A percentile compares a stretch with the other conserved stretches of the same genome.
Conservation (phyloP, 169 alveolate species). For the Cryptosporidium tyzzeri region DNA sequence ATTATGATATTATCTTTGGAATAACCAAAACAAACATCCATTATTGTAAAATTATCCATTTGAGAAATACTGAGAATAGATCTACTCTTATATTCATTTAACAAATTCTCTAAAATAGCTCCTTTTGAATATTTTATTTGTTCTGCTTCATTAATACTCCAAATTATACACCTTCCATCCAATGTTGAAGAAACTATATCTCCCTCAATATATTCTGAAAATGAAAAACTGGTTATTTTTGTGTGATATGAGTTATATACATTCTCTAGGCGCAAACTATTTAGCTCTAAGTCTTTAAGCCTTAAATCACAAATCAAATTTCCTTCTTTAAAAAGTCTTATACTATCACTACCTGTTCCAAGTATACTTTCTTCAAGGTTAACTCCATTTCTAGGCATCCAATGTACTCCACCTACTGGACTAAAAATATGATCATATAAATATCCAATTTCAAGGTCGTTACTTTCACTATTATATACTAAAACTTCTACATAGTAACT, state of each 20-base stretch:
- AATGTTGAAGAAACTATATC: conserved; percentile 41
- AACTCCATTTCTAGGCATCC: conserved; percentile 58
- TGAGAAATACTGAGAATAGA: conserved; percentile 6
- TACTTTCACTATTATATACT: conserved; percentile 10
- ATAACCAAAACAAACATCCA: conserved; percentile 70
- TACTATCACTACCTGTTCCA: conserved; percentile 62
- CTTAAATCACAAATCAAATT: conserved; percentile 47
- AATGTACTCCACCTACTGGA: conserved; percentile 70
- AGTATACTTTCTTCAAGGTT: conserved; percentile 31
- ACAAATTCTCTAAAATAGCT: not conserved
- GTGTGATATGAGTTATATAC: conserved; percentile 21
- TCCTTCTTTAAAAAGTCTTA: conserved; percentile 44
- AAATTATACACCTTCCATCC: conserved; percentile 61
- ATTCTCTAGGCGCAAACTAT: conserved; percentile 41
- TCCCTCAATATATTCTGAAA: conserved; percentile 2
- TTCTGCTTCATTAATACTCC: conserved; percentile 19
- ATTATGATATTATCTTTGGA: conserved; percentile 27
- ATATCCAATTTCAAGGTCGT: conserved; percentile 55
- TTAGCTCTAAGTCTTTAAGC: conserved; percentile 26
- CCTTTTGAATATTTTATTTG: not conserved
- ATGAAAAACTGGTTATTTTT: conserved; percentile 51
- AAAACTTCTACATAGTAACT: conserved; percentile 50
- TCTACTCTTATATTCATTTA: not conserved
- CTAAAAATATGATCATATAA: conserved; percentile 46
- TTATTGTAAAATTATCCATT: conserved; percentile 13